A percentile compares a stretch with the other conserved stretches of the same genome.
Evolutionary conservation across 2,329 filamentous ascomycete species (phyloP).

Genomic region (Bisporella sp.): DNA sequence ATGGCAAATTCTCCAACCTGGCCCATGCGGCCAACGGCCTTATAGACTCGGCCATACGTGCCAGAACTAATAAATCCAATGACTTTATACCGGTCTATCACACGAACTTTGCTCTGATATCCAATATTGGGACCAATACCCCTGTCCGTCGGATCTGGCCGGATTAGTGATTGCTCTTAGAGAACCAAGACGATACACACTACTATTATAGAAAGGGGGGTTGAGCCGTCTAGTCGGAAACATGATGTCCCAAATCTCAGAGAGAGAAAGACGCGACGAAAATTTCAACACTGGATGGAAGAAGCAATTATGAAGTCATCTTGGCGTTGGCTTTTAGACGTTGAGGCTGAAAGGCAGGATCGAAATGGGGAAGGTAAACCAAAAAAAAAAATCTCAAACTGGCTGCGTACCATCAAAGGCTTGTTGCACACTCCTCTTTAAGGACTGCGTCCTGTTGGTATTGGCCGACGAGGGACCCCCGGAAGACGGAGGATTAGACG

Average conservation of each 20-base stretch:
- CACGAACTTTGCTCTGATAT: conserved; percentile 74
- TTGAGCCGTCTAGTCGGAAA: background rate
- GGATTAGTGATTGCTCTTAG: no score
- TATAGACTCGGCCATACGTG: conserved; percentile 97
- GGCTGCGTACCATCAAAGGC: conserved; percentile 48
- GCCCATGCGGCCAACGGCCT: conserved; percentile 72
- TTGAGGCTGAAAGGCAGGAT: conserved; percentile 6
- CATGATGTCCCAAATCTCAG: background rate
- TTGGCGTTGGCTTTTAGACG: background rate
- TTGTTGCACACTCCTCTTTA: conserved; percentile 54
- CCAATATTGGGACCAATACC: conserved; percentile 35
- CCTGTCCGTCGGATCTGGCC: conserved; percentile 46
- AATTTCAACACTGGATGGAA: no score
- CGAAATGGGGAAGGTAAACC: conserved; percentile 4
- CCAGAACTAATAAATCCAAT: conserved; percentile 97
- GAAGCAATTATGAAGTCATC: no score
- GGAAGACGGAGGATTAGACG: conserved; percentile 28
- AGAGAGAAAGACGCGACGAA: no score
- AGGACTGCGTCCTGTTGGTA: conserved; percentile 34
- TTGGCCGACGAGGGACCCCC: conserved; percentile 24
- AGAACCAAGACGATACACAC: background rate
- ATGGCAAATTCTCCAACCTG: conserved; percentile 85
- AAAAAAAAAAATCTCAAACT: background rate
- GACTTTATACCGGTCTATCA: conserved; percentile 90
- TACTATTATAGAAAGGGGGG: background rate